Evolutionary conservation across 352 stramenopile genomes (phyloP).

Genomic region (Sclerospora graminicola): DNA sequence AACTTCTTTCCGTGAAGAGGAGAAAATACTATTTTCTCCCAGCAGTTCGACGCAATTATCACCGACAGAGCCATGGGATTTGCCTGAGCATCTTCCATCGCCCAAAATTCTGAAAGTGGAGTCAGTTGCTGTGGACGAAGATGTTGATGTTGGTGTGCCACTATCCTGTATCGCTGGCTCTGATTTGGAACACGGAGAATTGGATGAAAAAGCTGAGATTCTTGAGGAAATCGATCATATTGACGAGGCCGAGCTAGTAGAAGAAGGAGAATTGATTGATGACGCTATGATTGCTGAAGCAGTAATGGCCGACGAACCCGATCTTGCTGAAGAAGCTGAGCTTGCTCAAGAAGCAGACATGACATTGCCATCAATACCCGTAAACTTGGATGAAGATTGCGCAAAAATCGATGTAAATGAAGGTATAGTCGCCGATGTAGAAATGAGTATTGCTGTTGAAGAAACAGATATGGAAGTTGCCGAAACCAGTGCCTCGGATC

Average conservation of each 20-base stretch:
- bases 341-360: conserved; percentile 8
- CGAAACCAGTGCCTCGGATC: conserved; percentile 7
- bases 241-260: conserved; percentile 7
- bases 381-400: conserved; percentile 3
- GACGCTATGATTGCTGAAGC: not conserved
- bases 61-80: conserved; percentile 23
- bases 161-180: conserved; percentile 5
- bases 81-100: conserved; percentile 19
- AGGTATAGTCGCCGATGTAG: conserved; percentile 27
- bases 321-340: conserved; percentile 9
- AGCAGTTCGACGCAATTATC: conserved; percentile 17
- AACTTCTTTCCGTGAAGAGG: conserved; percentile 10
- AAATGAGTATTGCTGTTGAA: conserved; percentile 22
- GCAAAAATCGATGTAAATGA: conserved; percentile 23
- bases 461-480: conserved; percentile 14
- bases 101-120: conserved; percentile 10
- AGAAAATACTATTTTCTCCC: conserved; percentile 13
- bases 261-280: conserved; percentile 8
- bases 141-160: conserved; percentile 8
- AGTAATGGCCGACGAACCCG: conserved; percentile 7
- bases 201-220: conserved; percentile 10
- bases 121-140: conserved; percentile 5
- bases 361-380: conserved; percentile 6
- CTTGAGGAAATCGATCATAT: conserved; percentile 5
- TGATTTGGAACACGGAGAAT: conserved; percentile 6